phyloP scores from a whole-genome alignment of 2,329 filamentous ascomycete genomes.

The Calcarisporium arbuscula region DNA sequence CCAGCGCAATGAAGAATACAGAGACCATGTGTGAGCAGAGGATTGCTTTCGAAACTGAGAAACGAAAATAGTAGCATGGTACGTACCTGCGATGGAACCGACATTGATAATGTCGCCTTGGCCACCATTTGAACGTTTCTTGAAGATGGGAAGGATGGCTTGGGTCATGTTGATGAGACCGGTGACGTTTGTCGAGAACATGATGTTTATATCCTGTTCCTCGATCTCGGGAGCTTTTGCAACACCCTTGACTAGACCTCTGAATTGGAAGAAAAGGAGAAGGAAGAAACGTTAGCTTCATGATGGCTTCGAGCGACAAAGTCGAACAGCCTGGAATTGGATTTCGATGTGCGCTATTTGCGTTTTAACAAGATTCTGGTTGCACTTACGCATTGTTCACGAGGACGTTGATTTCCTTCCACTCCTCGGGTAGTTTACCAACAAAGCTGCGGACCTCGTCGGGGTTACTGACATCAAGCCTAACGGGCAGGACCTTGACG shows the following conservation, averaged over 20 bases:
- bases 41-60: no score
- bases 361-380: no score
- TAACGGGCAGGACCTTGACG: slow-evolving; percentile 74
- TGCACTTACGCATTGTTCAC: slow-evolving; percentile 87
- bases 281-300: no score
- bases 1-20: no score
- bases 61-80: no score
- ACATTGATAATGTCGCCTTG: slow-evolving; percentile 92
- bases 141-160: slow-evolving; percentile 76
- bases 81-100: slow-evolving; percentile 73
- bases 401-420: slow-evolving; percentile 76
- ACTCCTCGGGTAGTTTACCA: slow-evolving; percentile 67
- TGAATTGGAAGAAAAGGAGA: slow-evolving; percentile 30
- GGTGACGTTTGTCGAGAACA: slow-evolving; percentile 91
- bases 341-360: neutral
- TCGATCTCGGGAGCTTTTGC: slow-evolving; percentile 79
- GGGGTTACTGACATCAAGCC: slow-evolving; percentile 80
- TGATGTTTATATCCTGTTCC: slow-evolving; percentile 73
- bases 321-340: neutral
- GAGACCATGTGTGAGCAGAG: no score
- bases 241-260: slow-evolving; percentile 82
- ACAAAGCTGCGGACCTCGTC: slow-evolving; percentile 71
- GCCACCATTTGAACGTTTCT: slow-evolving; percentile 67
- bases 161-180: slow-evolving; percentile 97
- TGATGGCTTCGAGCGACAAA: no score